A percentile compares a stretch with the other conserved stretches of the same genome.
These are phyloP conservation scores for Lichtheimia corymbifera DNA, from an alignment of 371 early-diverging fungal genomes.

Conservation along the genomic window DNA sequence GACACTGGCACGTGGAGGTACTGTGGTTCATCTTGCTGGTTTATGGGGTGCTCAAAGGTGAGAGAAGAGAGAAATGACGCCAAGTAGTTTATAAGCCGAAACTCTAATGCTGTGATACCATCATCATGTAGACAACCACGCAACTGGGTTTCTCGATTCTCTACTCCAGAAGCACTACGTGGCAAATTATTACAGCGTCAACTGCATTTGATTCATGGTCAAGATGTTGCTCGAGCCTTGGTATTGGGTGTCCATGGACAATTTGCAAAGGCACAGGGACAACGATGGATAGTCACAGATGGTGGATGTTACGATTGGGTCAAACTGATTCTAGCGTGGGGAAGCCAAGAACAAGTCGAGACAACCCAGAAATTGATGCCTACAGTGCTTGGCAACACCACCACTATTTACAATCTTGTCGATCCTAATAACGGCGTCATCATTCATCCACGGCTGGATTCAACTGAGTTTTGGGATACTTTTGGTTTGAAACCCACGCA, in stretches of 20 bases:
- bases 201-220: slow-evolving; percentile 48
- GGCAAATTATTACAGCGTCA: slow-evolving; percentile 38
- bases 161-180: slow-evolving; percentile 28
- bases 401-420: slow-evolving; percentile 32
- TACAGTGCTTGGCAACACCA: slow-evolving; percentile 23
- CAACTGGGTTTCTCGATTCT: slow-evolving; percentile 46
- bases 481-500: slow-evolving; percentile 34
- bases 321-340: slow-evolving; percentile 40
- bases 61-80: neutral
- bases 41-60: slow-evolving; percentile 51
- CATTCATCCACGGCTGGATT: slow-evolving; percentile 36
- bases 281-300: slow-evolving; percentile 48
- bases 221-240: slow-evolving; percentile 46
- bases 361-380: slow-evolving; percentile 24
- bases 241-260: slow-evolving; percentile 32
- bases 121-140: slow-evolving; percentile 32
- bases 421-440: slow-evolving; percentile 28
- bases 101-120: neutral
- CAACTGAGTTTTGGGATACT: slow-evolving; percentile 49
- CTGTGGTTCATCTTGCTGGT: slow-evolving; percentile 45
- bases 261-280: slow-evolving; percentile 20
- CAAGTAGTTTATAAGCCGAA: neutral
- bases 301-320: slow-evolving; percentile 46
- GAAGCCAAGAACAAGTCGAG: slow-evolving; percentile 30
- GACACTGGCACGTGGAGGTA: slow-evolving; percentile 27